Conservation (phyloP, 2,329 filamentous ascomycete genomes). For the Aspergillus floridensis region DNA sequence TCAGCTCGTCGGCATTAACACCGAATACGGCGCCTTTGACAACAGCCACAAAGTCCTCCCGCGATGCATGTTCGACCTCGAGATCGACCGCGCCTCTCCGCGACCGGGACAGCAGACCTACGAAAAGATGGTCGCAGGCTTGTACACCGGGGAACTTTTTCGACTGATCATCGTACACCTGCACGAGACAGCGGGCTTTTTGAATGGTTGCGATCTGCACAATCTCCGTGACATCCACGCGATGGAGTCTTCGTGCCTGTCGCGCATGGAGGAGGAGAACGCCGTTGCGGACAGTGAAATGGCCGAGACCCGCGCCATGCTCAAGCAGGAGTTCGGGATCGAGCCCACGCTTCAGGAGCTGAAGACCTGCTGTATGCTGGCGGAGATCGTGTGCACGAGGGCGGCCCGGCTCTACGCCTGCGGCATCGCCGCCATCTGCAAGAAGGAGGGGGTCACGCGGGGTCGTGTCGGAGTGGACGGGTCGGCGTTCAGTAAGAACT, state of each 20-base stretch:
- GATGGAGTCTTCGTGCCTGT: conserved; percentile 86
- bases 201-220: conserved; percentile 74
- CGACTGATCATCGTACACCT: conserved; percentile 79
- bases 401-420: conserved; percentile 88
- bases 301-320: conserved; percentile 77
- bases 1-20: conserved; percentile 84
- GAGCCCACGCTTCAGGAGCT: conserved; percentile 71
- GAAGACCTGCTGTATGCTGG: conserved; percentile 78
- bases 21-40: conserved; percentile 90
- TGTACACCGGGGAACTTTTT: conserved; percentile 91
- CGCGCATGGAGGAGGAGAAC: conserved; percentile 78
- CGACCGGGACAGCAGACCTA: conserved; percentile 91
- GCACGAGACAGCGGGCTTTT: conserved; percentile 73
- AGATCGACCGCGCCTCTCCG: conserved; percentile 81
- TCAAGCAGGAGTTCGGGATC: conserved; percentile 65
- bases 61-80: conserved; percentile 58
- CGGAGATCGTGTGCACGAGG: conserved; percentile 90
- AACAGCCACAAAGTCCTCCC: conserved; percentile 80
- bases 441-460: conserved; percentile 78
- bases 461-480: conserved; percentile 95
- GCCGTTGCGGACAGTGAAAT: conserved; percentile 74
- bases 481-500: conserved; percentile 75
- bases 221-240: conserved; percentile 76
- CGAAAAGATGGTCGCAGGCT: conserved; percentile 93
- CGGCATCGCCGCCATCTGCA: conserved; percentile 93